Percentiles rank a stretch among this genome's conserved stretches.
Evolutionary conservation across 768 basidiomycete genomes (phyloP).

Genomic region (Ramaria rubella): DNA sequence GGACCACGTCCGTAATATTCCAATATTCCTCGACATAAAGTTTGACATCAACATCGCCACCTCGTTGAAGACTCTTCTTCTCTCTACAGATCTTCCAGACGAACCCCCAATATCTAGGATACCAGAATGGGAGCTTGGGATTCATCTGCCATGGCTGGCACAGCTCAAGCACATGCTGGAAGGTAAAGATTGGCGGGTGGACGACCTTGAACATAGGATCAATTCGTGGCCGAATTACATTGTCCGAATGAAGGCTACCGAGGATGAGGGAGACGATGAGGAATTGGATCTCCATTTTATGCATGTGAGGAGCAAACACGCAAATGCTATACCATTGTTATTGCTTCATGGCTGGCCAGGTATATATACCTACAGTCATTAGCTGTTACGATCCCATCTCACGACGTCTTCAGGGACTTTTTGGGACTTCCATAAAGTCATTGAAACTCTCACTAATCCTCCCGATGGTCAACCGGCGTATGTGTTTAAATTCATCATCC

Average conservation of each 20-base stretch:
- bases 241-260: constrained; percentile 6
- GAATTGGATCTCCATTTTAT: constrained; percentile 13
- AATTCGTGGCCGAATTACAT: constrained; percentile 12
- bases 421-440: constrained; percentile 18
- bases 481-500: not conserved
- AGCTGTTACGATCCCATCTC: not conserved
- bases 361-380: not conserved
- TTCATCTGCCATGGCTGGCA: constrained; percentile 7
- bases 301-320: constrained; percentile 8
- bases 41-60: constrained; percentile 1
- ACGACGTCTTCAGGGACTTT: constrained; percentile 10
- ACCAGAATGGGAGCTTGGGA: constrained; percentile 8
- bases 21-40: constrained; percentile 6
- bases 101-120: constrained; percentile 8
- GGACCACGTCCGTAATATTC: no score
- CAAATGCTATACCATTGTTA: constrained; percentile 12
- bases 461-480: constrained; percentile 11
- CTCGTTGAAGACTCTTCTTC: constrained; percentile 8
- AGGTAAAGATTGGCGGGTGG: constrained; percentile 8
- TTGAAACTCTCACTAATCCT: constrained; percentile 14
- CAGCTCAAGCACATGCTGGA: constrained; percentile 10
- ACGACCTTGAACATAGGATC: constrained; percentile 4
- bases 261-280: constrained; percentile 5
- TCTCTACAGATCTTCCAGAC: constrained; percentile 1
- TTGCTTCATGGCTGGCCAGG: constrained; percentile 16